Conservation (phyloP, 2,329 filamentous ascomycete species). For the Dactylonectria estremocensis region DNA sequence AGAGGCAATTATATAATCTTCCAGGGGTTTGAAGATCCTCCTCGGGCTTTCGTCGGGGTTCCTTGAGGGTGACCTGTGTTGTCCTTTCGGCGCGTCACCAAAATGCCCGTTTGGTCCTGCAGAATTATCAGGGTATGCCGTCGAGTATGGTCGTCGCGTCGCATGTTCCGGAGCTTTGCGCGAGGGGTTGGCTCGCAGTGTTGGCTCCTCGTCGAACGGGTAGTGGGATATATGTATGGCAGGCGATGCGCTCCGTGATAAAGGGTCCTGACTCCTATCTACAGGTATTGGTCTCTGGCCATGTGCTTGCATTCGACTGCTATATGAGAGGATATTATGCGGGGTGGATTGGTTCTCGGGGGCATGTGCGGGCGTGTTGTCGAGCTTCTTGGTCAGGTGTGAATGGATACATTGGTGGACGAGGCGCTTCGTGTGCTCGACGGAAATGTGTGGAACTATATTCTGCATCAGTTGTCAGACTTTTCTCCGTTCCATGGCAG, state of each 20-base stretch:
- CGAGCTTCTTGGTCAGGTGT: conserved; percentile 49
- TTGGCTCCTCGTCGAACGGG: conserved; percentile 58
- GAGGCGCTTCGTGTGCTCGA: conserved; percentile 53
- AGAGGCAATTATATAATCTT: conserved; percentile 81
- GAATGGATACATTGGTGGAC: conserved; percentile 53
- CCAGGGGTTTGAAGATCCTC: conserved; percentile 80
- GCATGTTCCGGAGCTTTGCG: conserved; percentile 40
- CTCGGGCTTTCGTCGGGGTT: conserved; percentile 59
- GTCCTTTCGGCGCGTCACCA: conserved; percentile 33
- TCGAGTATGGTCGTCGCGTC: conserved; percentile 59
- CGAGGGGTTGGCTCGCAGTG: conserved; percentile 53
- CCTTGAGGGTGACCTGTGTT: conserved; percentile 37
- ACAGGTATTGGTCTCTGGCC: conserved; percentile 23
- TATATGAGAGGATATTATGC: conserved; percentile 40
- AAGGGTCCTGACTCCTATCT: conserved; percentile 23
- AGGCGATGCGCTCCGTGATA: conserved; percentile 33
- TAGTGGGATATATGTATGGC: conserved; percentile 45
- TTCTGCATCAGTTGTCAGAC: conserved; percentile 24
- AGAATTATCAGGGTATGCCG: conserved; percentile 61
- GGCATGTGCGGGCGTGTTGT: conserved; percentile 30
- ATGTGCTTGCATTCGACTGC: conserved; percentile 38
- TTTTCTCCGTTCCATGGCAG: background rate
- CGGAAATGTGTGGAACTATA: conserved; percentile 51
- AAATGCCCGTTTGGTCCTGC: conserved; percentile 38
- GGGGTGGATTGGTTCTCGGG: conserved; percentile 32